Percentiles rank a stretch among this genome's conserved stretches.
These are phyloP conservation scores for Hordeum marinum DNA, from an alignment of 176 grass and related monocot species.

Conservation along the genomic window DNA sequence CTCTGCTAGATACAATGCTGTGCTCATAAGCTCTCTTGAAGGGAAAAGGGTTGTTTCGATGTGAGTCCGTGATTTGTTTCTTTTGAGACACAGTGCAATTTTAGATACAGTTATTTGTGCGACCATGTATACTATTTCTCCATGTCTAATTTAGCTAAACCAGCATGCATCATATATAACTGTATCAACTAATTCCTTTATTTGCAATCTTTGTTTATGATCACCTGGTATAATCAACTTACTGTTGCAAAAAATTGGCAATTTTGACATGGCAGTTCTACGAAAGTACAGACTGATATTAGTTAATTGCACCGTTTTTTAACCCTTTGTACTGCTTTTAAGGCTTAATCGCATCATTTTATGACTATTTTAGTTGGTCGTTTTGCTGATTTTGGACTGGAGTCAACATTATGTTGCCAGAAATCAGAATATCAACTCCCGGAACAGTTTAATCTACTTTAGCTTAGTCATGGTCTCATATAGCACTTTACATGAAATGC, in stretches of 20 bases:
- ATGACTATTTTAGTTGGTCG: conserved; percentile 1
- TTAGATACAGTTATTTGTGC: conserved; percentile 16
- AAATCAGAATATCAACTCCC: background rate
- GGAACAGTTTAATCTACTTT: background rate
- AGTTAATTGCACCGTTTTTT: background rate
- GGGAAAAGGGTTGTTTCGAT: conserved; percentile 65
- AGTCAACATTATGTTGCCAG: conserved; percentile 18
- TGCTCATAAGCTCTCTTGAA: conserved; percentile 76
- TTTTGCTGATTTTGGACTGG: conserved; percentile 5
- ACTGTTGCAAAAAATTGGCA: background rate
- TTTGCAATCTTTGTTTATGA: background rate
- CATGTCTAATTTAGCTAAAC: background rate
- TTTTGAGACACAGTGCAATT: background rate
- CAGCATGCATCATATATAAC: background rate
- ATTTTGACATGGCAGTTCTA: background rate
- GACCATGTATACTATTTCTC: background rate
- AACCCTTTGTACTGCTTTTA: background rate
- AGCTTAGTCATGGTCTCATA: background rate
- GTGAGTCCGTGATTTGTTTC: conserved; percentile 27
- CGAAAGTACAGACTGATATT: background rate
- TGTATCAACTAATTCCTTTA: background rate
- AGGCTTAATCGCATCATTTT: background rate
- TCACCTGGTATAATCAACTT: background rate
- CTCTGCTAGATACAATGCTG: conserved; percentile 59
- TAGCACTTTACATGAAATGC: background rate